phyloP scores from a whole-genome alignment of 768 basidiomycete species.

The Tricholoma sp. region DNA sequence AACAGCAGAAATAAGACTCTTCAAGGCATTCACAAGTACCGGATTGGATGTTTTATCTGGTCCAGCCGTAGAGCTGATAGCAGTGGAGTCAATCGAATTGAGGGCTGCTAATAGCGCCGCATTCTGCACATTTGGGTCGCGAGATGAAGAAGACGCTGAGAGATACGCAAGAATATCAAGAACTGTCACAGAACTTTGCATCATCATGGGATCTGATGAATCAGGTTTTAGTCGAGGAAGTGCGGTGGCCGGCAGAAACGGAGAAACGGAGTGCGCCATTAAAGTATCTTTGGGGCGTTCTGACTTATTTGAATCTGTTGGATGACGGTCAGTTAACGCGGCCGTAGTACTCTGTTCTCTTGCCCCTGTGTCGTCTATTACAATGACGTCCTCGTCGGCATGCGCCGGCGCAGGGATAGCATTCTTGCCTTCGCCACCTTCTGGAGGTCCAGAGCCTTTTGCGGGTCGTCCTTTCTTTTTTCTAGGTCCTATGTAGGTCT shows the following conservation, averaged over 20 bases:
- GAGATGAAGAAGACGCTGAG: constrained; percentile 16
- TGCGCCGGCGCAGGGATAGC: neutral
- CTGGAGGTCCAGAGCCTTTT: neutral
- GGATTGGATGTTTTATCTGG: constrained; percentile 9
- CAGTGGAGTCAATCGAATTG: constrained; percentile 21
- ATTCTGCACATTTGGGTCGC: constrained; percentile 14
- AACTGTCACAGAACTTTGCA: constrained; percentile 15
- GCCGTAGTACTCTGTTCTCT: neutral
- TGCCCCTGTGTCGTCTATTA: neutral
- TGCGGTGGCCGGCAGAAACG: constrained; percentile 20
- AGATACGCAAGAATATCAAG: constrained; percentile 27
- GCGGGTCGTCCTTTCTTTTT: constrained; percentile 41
- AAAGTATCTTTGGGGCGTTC: constrained; percentile 5
- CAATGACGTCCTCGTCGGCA: neutral
- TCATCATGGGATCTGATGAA: constrained; percentile 1
- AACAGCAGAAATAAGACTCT: constrained; percentile 39
- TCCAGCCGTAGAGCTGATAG: neutral
- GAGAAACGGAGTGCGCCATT: constrained; percentile 11
- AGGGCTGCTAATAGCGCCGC: constrained; percentile 22
- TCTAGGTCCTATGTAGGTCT: constrained; percentile 42
- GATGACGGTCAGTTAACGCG: neutral
- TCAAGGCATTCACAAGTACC: constrained; percentile 42
- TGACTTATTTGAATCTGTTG: neutral
- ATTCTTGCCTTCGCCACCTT: neutral
- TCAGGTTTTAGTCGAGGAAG: constrained; percentile 15